Conservation (phyloP, 2,329 filamentous ascomycete species). For the Phoma sp. region DNA sequence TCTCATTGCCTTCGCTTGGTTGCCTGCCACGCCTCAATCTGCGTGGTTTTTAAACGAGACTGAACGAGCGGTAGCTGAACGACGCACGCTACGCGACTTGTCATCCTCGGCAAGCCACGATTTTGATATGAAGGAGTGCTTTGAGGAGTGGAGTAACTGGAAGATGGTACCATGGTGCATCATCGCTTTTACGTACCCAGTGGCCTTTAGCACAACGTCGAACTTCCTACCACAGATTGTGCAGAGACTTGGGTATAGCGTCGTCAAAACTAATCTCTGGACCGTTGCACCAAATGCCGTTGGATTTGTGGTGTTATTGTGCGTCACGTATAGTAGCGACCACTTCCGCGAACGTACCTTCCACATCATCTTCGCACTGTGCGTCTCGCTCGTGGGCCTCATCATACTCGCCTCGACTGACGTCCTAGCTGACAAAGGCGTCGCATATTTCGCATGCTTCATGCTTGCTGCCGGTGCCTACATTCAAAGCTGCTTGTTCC, state of each 20-base stretch:
- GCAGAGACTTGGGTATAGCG: constrained; percentile 53
- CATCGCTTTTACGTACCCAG: constrained; percentile 58
- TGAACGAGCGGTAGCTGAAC: constrained; percentile 51
- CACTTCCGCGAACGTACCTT: constrained; percentile 56
- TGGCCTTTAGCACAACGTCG: constrained; percentile 55
- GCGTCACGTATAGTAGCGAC: constrained; percentile 56
- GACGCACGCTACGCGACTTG: constrained; percentile 56
- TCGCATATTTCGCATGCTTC: constrained; percentile 61
- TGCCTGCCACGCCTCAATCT: constrained; percentile 41
- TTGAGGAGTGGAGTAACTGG: constrained; percentile 53
- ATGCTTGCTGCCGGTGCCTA: constrained; percentile 57
- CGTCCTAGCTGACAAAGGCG: constrained; percentile 50
- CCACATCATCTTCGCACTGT: constrained; percentile 54
- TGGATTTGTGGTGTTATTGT: constrained; percentile 56
- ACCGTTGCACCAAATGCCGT: constrained; percentile 59
- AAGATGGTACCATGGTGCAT: constrained; percentile 56
- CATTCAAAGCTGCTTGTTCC: constrained; percentile 57
- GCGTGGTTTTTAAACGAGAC: constrained; percentile 51
- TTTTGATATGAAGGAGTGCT: constrained; percentile 53
- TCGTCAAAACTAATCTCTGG: constrained; percentile 58
- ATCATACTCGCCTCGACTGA: constrained; percentile 56
- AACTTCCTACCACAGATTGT: constrained; percentile 61
- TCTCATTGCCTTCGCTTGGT: constrained; percentile 42
- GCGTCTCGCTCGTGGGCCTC: constrained; percentile 54
- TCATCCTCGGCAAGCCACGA: constrained; percentile 49